A percentile compares a stretch with the other conserved stretches of the same genome.
Conservation (phyloP, 225 moss, liverwort and hornwort species). For the Neckera pumila region DNA sequence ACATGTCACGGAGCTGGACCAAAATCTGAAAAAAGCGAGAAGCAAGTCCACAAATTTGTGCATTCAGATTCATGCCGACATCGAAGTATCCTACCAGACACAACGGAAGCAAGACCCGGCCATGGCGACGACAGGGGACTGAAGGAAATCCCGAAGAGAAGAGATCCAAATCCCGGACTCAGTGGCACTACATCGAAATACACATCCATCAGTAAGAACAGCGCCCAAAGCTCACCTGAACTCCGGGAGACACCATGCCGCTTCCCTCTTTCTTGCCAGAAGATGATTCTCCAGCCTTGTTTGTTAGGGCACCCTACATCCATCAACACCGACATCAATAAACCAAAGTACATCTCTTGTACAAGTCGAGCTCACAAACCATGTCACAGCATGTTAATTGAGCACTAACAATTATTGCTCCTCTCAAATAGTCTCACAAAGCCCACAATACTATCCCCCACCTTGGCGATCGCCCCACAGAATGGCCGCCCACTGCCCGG, state of each 20-base stretch:
- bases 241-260: slow-evolving; percentile 47
- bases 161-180: neutral
- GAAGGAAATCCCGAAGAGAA: neutral
- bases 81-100: neutral
- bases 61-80: neutral
- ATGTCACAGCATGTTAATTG: too few relatives aligned
- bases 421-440: neutral
- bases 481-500: neutral
- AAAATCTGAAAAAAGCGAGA: neutral
- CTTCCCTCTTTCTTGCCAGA: slow-evolving; percentile 73
- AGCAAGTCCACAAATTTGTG: neutral
- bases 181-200: neutral
- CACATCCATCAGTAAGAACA: neutral
- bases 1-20: neutral
- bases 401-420: neutral
- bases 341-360: neutral
- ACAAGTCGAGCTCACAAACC: neutral
- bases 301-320: slow-evolving; percentile 56
- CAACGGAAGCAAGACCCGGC: neutral
- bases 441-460: neutral
- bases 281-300: slow-evolving; percentile 62
- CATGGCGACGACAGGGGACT: neutral
- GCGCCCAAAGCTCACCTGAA: slow-evolving; percentile 1
- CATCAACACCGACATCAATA: slow-evolving; percentile 1
- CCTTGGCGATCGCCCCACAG: neutral